A percentile compares a stretch with the other conserved stretches of the same genome.
These are phyloP conservation scores for Suillus sp. DNA, from an alignment of 768 basidiomycete species.

Conservation along the genomic window DNA sequence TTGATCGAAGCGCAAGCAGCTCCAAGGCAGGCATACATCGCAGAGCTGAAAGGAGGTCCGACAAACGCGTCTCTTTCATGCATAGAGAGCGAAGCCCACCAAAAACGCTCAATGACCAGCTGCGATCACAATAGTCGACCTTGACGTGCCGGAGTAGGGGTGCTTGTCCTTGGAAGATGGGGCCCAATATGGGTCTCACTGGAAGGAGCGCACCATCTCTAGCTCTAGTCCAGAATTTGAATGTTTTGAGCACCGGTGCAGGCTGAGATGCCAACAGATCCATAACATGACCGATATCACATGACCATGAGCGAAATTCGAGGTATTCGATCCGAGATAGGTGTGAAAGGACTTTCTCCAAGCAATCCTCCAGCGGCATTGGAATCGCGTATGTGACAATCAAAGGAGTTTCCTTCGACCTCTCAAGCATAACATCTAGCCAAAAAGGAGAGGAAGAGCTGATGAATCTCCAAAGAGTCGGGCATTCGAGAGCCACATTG, in stretches of 20 bases:
- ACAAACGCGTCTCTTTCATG: background rate
- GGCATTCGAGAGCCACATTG: background rate
- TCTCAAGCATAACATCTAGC: background rate
- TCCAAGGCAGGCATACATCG: background rate
- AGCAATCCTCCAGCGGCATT: background rate
- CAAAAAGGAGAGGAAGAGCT: background rate
- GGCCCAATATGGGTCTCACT: background rate
- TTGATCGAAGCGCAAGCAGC: background rate
- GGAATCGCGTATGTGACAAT: background rate
- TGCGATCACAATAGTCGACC: background rate
- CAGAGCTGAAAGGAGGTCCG: background rate
- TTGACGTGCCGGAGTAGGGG: background rate
- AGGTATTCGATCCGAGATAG: background rate
- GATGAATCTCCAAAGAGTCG: conserved; percentile 1
- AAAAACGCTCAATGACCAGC: background rate
- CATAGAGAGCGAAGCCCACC: background rate
- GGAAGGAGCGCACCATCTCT: background rate
- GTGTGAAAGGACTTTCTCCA: background rate
- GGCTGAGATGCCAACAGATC: background rate
- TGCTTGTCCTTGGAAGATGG: background rate
- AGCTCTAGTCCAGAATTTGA: background rate
- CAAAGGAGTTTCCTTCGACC: background rate
- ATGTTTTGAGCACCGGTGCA: background rate
- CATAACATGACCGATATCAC: background rate
- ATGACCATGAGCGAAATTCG: background rate